These are phyloP conservation scores for Mallotus repandus DNA, from an alignment of 441 rosid species.

Conservation along the genomic window DNA sequence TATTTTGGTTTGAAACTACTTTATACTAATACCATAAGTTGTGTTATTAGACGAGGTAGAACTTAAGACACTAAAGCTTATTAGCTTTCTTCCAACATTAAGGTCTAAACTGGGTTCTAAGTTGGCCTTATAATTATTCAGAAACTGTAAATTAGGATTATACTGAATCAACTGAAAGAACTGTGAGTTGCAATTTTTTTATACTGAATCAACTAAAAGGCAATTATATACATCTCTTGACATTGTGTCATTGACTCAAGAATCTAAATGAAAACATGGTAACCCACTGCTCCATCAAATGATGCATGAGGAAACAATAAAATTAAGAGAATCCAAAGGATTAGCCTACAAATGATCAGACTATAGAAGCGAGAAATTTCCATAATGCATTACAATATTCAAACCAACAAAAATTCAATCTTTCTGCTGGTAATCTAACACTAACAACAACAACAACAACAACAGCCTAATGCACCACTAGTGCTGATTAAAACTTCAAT, in stretches of 20 bases:
- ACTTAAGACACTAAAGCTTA: neutral
- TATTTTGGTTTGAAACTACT: no score
- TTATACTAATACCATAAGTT: no score
- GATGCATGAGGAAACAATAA: neutral
- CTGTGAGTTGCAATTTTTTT: neutral
- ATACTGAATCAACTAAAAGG: neutral
- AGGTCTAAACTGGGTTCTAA: neutral
- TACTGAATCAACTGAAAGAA: neutral
- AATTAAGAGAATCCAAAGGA: no score
- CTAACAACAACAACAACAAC: neutral
- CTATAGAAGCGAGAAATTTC: no score
- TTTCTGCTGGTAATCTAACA: neutral
- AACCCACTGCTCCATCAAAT: neutral
- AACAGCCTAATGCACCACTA: no score
- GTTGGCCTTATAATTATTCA: neutral
- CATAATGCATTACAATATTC: neutral
- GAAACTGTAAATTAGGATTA: neutral
- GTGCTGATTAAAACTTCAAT: neutral
- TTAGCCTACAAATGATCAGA: no score
- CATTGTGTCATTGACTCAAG: neutral
- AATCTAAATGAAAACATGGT: neutral
- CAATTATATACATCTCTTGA: neutral
- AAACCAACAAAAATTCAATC: neutral
- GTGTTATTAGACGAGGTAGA: neutral
- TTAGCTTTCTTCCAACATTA: neutral